Evolutionary conservation across 192 early-diverging fungal genomes (phyloP).

Genomic region (Dispira simplex): DNA sequence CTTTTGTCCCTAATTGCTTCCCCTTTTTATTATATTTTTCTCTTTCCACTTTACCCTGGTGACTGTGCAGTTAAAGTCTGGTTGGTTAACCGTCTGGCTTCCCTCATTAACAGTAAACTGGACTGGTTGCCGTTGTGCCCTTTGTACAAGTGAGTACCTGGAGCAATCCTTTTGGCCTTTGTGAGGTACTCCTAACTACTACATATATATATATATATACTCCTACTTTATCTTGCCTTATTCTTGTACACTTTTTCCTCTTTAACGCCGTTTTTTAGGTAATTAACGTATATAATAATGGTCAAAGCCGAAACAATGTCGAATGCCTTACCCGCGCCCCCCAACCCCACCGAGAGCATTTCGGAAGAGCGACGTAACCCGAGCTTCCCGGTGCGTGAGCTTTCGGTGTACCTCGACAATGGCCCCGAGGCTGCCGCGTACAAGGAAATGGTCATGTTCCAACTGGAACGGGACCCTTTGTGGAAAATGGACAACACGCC

Average conservation of each 20-base stretch:
- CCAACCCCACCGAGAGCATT: conserved; percentile 30
- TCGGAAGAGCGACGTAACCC: conserved; percentile 58
- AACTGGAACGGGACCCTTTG: conserved; percentile 71
- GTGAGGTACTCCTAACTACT: background rate
- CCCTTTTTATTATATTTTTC: background rate
- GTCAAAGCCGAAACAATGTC: background rate
- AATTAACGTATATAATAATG: background rate
- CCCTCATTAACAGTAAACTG: too few relatives aligned
- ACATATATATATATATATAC: background rate
- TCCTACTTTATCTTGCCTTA: background rate
- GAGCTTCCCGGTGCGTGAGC: conserved; percentile 55
- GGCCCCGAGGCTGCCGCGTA: conserved; percentile 40
- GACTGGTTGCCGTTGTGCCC: too few relatives aligned
- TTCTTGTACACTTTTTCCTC: background rate
- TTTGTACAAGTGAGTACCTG: too few relatives aligned
- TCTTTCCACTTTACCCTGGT: background rate
- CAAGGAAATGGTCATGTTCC: conserved; percentile 69
- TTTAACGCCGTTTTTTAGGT: background rate
- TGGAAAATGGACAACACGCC: conserved; percentile 68
- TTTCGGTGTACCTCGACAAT: conserved; percentile 78
- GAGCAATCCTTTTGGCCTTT: background rate
- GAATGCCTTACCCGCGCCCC: background rate
- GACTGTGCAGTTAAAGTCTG: too few relatives aligned
- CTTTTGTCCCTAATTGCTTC: background rate
- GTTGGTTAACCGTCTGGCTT: too few relatives aligned